Percentiles rank a stretch among this genome's conserved stretches.
Conservation (phyloP, 2,329 filamentous ascomycete genomes). For the Fragosphaeria purpurea region DNA sequence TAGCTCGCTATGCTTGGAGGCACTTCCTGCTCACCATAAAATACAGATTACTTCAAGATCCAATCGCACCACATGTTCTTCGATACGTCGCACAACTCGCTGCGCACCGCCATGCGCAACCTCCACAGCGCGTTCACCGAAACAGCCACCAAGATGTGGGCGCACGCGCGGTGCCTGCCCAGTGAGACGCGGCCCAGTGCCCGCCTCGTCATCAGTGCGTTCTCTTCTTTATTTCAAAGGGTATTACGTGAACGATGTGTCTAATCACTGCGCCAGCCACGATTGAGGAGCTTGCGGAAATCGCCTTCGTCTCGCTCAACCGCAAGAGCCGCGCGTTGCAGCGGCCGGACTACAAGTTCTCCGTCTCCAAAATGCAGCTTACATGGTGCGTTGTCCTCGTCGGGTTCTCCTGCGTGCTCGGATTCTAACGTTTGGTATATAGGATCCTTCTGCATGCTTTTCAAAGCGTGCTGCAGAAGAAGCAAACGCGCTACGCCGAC, state of each 20-base stretch:
- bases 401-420: too few relatives aligned
- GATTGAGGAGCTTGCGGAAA: constrained; percentile 53
- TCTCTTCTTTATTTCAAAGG: too few relatives aligned
- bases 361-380: constrained; percentile 50
- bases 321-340: constrained; percentile 36
- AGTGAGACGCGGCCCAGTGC: constrained; percentile 43
- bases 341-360: constrained; percentile 45
- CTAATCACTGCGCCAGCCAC: constrained; percentile 31
- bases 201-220: constrained; percentile 54
- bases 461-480: constrained; percentile 51
- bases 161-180: constrained; percentile 50
- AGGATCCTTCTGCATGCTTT: constrained; percentile 67
- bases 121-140: constrained; percentile 66
- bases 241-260: too few relatives aligned
- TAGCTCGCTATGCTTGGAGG: not conserved
- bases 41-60: constrained; percentile 58
- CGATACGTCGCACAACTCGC: constrained; percentile 68
- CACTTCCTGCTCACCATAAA: not conserved
- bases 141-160: constrained; percentile 65
- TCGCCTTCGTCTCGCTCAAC: constrained; percentile 55
- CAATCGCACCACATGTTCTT: constrained; percentile 79
- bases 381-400: constrained; percentile 40
- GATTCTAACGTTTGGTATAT: constrained; percentile 7
- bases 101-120: constrained; percentile 59
- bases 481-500: constrained; percentile 57